Percentiles rank a stretch among this genome's conserved stretches.
These are phyloP conservation scores for Pseudonitzschia delicatissima DNA, from an alignment of 108 stramenopile genomes.

Conservation along the genomic window DNA sequence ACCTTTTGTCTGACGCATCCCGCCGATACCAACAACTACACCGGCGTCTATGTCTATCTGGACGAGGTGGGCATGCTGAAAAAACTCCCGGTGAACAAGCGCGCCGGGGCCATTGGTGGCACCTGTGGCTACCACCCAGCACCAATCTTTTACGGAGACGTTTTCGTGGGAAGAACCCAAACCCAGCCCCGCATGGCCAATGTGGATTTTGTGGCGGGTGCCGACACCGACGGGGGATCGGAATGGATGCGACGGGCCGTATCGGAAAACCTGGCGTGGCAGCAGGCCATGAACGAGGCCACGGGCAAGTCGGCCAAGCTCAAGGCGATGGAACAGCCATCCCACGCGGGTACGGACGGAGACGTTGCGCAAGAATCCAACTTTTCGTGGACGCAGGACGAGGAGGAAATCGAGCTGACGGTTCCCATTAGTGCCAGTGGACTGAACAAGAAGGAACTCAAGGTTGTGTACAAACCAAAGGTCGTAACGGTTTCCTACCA, in stretches of 20 bases:
- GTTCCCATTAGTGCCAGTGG: constrained; percentile 24
- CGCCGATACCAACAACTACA: constrained; percentile 52
- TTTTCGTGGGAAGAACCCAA: constrained; percentile 68
- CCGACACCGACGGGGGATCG: constrained; percentile 46
- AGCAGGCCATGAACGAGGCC: constrained; percentile 51
- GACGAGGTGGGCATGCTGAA: constrained; percentile 87
- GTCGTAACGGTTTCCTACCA: constrained; percentile 38
- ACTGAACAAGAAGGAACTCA: constrained; percentile 34
- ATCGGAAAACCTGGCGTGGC: constrained; percentile 61
- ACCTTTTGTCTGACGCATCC: constrained; percentile 78
- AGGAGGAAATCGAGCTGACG: constrained; percentile 66
- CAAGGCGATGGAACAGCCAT: constrained; percentile 33
- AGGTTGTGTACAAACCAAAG: constrained; percentile 50
- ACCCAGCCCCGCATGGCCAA: constrained; percentile 43
- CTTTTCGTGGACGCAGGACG: constrained; percentile 72
- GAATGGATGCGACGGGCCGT: constrained; percentile 71
- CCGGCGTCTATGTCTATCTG: constrained; percentile 71
- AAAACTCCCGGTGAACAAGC: constrained; percentile 53
- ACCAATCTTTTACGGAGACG: constrained; percentile 85
- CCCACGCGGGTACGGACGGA: constrained; percentile 62
- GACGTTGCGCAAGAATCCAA: constrained; percentile 46
- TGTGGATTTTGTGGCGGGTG: constrained; percentile 30
- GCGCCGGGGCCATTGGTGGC: constrained; percentile 51
- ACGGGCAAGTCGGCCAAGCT: constrained; percentile 35
- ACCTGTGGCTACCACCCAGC: constrained; percentile 68